Conservation (phyloP, 352 stramenopile species). For the Globisporangium canariense region DNA sequence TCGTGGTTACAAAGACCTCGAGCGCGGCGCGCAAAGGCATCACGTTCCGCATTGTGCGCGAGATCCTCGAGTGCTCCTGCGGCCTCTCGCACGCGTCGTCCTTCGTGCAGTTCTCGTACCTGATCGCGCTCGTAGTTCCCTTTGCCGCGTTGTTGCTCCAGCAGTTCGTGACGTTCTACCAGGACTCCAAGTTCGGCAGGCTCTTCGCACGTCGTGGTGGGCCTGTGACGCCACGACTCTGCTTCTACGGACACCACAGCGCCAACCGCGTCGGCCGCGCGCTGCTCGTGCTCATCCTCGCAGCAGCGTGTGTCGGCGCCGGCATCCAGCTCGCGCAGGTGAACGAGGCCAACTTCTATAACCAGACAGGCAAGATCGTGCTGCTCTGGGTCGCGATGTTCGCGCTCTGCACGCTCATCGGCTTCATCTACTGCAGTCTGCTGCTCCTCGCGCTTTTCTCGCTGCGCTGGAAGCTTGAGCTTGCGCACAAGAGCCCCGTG, state of each 20-base stretch:
- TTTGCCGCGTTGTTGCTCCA: constrained; percentile 38
- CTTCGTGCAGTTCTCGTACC: constrained; percentile 38
- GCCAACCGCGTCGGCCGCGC: constrained; percentile 38
- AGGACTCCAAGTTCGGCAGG: constrained; percentile 42
- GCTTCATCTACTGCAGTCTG: constrained; percentile 44
- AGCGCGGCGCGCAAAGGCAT: constrained; percentile 19
- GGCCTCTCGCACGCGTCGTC: constrained; percentile 32
- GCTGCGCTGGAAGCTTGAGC: constrained; percentile 35
- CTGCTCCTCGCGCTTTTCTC: constrained; percentile 42
- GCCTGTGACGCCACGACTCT: constrained; percentile 26
- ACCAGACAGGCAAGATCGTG: constrained; percentile 25
- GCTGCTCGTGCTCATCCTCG: constrained; percentile 28
- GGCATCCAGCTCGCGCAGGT: constrained; percentile 38
- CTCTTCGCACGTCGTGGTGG: constrained; percentile 37
- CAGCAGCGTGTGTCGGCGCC: constrained; percentile 29
- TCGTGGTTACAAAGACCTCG: constrained; percentile 2
- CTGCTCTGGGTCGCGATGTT: constrained; percentile 50
- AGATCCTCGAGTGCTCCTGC: constrained; percentile 47
- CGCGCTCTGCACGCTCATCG: constrained; percentile 36
- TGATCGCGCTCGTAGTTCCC: constrained; percentile 38
- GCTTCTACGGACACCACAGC: constrained; percentile 25
- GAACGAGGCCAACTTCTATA: constrained; percentile 34
- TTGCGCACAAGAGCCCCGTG: constrained; percentile 4
- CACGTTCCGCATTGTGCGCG: constrained; percentile 50
- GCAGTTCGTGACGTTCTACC: constrained; percentile 62